These are phyloP conservation scores for Diaporthe vexans DNA, from an alignment of 2,329 filamentous ascomycete species.

Conservation along the genomic window DNA sequence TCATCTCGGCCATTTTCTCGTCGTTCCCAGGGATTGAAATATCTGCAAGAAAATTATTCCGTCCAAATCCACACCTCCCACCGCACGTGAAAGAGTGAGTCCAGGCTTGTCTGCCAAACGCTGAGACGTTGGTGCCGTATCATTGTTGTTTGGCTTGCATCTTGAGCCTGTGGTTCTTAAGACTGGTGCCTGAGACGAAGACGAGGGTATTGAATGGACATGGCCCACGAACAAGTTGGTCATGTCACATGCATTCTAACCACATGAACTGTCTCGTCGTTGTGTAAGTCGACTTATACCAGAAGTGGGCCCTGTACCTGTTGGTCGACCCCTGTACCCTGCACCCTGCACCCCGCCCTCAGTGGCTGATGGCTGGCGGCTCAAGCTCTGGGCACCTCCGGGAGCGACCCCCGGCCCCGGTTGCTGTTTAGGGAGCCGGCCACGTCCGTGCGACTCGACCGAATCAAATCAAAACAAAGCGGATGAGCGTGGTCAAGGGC, in stretches of 20 bases:
- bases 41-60: too few species aligned
- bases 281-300: neutral
- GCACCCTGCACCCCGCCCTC: neutral
- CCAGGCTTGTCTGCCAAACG: too few species aligned
- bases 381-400: neutral
- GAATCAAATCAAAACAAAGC: constrained; percentile 28
- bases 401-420: constrained; percentile 7
- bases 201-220: too few species aligned
- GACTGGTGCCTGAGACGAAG: neutral
- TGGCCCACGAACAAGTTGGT: too few species aligned
- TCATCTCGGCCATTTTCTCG: too few species aligned
- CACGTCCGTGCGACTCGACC: constrained; percentile 23
- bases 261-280: neutral
- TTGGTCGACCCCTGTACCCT: constrained; percentile 23
- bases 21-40: too few species aligned
- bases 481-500: constrained; percentile 13
- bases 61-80: too few species aligned
- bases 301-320: neutral
- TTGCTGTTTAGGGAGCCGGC: constrained; percentile 12
- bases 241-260: too few species aligned
- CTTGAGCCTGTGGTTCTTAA: neutral
- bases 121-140: too few species aligned
- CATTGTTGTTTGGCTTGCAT: too few species aligned
- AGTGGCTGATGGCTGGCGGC: too few species aligned
- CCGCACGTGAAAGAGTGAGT: too few species aligned